Base-by-base conservation (phyloP, 2,329 filamentous ascomycete genomes). In the Corinectria fuckeliana region DNA sequence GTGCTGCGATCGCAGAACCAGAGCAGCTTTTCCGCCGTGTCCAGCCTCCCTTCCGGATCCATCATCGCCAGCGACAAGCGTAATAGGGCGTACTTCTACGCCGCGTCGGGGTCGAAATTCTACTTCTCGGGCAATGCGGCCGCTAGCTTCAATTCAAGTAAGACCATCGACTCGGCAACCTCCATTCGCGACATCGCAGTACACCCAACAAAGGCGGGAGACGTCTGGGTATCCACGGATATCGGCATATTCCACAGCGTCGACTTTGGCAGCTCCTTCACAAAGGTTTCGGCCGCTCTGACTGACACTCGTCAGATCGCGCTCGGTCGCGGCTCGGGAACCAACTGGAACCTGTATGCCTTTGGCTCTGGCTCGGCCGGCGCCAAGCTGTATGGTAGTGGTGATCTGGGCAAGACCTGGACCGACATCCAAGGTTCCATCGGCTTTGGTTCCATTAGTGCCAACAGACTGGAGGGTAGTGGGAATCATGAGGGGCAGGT, bases 161-260 rank as follows among this genome's bases (percentile, higher is more conserved):
- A 75, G 0, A 66, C 75, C 0, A 69, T 83, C 0, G 74, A 70
- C 3, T 73, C 74, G n/a, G 78, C 76, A 3, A 77, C 72, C 2
- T 70, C 75, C n/a, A 75, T 89, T 56, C 86, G 86, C 36, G 80
- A 82, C 30, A 79, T 90, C 10, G 83, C 82, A 14, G 79, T 78
- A 1, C 80, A 88, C 61, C 86, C 87, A 0, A 78, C 81, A 6
- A 77, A 78, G 10, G 83, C 85, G 0, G 88, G 89, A 11, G 84
- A 87, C 45, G 79, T 91, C 48, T 85, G 81, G 72, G 83, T 84
- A 2, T 85, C 84, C 1, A 86, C 84, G 0, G 77, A 85, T 52
- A 73, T 67, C 0, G 85, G 85, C 5, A 71, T 88, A 47, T 86
- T 83, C 74, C 80, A 80, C 64, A 84, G 81, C 9, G 81, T 78